Base-by-base conservation (phyloP, 345 rosid genomes). In the Excoecaria cochinchinensis region DNA sequence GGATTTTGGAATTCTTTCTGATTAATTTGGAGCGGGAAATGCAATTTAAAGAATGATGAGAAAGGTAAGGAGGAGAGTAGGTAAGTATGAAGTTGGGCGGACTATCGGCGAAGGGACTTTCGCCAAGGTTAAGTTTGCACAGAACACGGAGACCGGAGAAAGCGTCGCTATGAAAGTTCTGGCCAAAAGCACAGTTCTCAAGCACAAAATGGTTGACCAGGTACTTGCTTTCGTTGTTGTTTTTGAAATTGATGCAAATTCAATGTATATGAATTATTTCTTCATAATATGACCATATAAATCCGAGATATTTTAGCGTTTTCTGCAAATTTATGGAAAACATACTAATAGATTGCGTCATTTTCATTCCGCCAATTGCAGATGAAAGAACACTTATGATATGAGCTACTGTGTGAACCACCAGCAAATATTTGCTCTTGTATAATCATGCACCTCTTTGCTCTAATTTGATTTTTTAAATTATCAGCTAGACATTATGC, bases 81-180 rank as follows among this genome's bases (percentile, higher is more conserved):
- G 97, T 14, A 92, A 90, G 79, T 95, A 91, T 70, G 92, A 95
- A 85, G 86, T 95, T 21, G 97, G 97, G 13, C 84, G 96, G 47
- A 92, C 97, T 0, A 74, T 95, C 31, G 99, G 99, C 4, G 96
- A 95, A 82, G 99, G 99, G 14, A 90, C 92, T 51, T 95, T 95
- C 75, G 98, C 99, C 14, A 95, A 95, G 86, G 99, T 95, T 61
- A 95, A 91, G 86, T 95, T 90, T 74, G 99, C 97, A 1, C 83
- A 56, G 80, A 89, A 92, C 77, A 73, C 57, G 36, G 95, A 87
- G 44, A 87, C 91, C 3, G 95, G 99, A 56, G 94, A 85, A 71
- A 81, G 84, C 25, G 95, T 95, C 22, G 99, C 99, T 82, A 80
- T 95, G 75, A 95, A 95, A 82, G 82, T 92, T 40, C 39, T 95